These are phyloP conservation scores for Vitis vinifera DNA, from an alignment of 164 flowering plant genomes.

Conservation along the genomic window ASM3070453v1 NC_081808.1:4565001-4565500, in stretches of 20 bases:
- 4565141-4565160: slow-evolving; percentile 8
- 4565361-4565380: not conserved
- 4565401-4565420: not conserved
- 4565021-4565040: not conserved
- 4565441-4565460: not conserved
- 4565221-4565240: not conserved
- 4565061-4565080: slow-evolving; percentile 10
- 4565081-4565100: slow-evolving; percentile 10
- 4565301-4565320: not conserved
- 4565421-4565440: not conserved
- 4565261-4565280: not conserved
- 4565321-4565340: not conserved
- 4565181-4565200: slow-evolving; percentile 16
- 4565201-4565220: slow-evolving; percentile 2
- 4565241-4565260: not conserved
- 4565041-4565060: not conserved
- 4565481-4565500: not conserved
- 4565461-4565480: not conserved
- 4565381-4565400: not conserved
- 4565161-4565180: slow-evolving; percentile 15
- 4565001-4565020: no score
- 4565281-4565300: not conserved
- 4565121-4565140: not conserved
- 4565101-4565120: slow-evolving; percentile 6
- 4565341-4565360: not conserved